Base-by-base conservation (phyloP, 345 rosid genomes). In the Citrus glauca region DNA sequence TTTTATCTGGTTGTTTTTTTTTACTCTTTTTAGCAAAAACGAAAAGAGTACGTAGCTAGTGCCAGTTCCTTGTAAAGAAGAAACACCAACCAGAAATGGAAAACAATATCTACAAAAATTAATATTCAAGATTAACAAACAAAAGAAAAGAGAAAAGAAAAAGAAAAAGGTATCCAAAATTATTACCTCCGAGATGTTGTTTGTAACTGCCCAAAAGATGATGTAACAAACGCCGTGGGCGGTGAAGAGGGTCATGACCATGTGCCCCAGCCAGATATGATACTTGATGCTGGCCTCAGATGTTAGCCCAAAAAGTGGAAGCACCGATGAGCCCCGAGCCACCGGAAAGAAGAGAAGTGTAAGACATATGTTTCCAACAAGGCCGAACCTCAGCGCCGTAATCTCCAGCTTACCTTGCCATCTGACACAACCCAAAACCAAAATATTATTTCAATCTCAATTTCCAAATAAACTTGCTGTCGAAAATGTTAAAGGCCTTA, bases 221-320 rank as follows among this genome's bases (percentile, higher is more conserved):
- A 93, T 85, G 87, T 72, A 93, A 75, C 77, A 42, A 50, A 93
- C 28, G 19, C 99, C 98, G 66, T 95, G 98, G 66, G 84, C 65
- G 0, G 96, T 85, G 80, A 92, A 88, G 81, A 91, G 61, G 27
- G 76, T 17, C 92, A 95, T 84, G 79, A 87, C 89, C 74, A 88
- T 71, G 73, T 95, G 97, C 1, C 99, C 98, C 1, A 95, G 81
- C 98, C 99, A 95, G 53, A 91, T 91, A 63, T 95, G 99, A 40
- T 95, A 95, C 85, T 92, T 95, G 73, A 95, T 93, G 93, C 97
- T 87, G 2, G 85, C 84, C 75, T 95, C 99, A 22, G 96, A 93
- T 27, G 95, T 91, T 33, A 95, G 74, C 11, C 97, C 98, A 9
- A 95, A 77, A 24, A 88, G 64, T 9, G 87, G 86, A 50, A 95